phyloP scores from a whole-genome alignment of 345 rosid genomes.

The Euphorbia pulcherrima region DNA sequence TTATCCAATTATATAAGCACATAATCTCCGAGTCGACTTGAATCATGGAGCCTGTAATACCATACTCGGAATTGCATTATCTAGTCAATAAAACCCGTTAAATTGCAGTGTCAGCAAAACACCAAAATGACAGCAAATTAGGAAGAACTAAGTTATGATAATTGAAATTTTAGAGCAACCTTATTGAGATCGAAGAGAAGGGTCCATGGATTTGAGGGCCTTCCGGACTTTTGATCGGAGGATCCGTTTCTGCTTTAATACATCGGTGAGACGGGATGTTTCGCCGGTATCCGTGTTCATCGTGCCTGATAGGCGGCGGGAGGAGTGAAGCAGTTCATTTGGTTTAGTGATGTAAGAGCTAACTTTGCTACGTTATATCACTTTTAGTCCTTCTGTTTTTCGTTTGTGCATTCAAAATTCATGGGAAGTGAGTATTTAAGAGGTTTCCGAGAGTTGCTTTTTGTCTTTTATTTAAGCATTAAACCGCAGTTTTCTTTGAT shows the following conservation, averaged over 20 bases:
- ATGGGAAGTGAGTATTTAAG: too few relatives aligned
- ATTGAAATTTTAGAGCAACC: slow-evolving; percentile 28
- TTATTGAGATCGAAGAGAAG: slow-evolving; percentile 65
- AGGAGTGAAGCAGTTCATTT: not conserved
- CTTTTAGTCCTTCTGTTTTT: not conserved
- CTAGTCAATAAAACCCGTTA: slow-evolving; percentile 32
- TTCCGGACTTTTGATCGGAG: slow-evolving; percentile 68
- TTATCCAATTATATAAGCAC: slow-evolving; percentile 49
- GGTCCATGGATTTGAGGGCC: slow-evolving; percentile 73
- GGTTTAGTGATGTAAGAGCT: slow-evolving; percentile 5
- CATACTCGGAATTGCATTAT: slow-evolving; percentile 59
- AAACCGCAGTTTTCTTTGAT: too few relatives aligned
- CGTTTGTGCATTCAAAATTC: slow-evolving; percentile 3
- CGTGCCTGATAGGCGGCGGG: slow-evolving; percentile 1
- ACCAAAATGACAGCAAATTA: not conserved
- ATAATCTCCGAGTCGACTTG: slow-evolving; percentile 61
- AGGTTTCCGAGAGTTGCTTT: too few relatives aligned
- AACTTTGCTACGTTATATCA: slow-evolving; percentile 9
- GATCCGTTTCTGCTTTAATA: slow-evolving; percentile 57
- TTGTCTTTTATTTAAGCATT: too few relatives aligned
- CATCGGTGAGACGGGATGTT: slow-evolving; percentile 36
- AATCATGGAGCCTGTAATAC: slow-evolving; percentile 84
- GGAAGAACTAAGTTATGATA: not conserved
- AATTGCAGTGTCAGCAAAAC: not conserved
- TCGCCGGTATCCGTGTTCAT: slow-evolving; percentile 20